phyloP scores from a whole-genome alignment of 192 early-diverging fungal genomes.

The Coemansia sp. region DNA sequence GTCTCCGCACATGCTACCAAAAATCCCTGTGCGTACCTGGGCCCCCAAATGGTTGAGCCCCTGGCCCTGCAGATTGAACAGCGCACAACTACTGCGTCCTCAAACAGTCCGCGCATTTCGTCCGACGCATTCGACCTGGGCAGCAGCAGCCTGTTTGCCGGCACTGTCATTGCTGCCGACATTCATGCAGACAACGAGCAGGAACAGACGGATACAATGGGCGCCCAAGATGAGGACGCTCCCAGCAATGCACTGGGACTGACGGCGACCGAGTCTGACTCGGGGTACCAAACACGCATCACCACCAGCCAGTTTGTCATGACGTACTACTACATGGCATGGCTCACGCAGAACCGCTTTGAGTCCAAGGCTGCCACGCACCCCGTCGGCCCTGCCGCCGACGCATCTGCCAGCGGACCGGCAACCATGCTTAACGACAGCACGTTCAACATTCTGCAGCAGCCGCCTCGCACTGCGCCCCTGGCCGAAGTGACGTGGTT shows the following conservation, averaged over 20 bases:
- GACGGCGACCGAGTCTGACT: neutral
- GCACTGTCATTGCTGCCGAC: neutral
- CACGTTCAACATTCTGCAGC: constrained; percentile 5
- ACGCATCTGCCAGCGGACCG: neutral
- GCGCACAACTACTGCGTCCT: constrained; percentile 10
- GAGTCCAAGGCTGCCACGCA: constrained; percentile 31
- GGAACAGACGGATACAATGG: neutral
- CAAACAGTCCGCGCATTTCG: constrained; percentile 3
- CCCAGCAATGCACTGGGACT: neutral
- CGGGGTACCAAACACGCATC: constrained; percentile 1
- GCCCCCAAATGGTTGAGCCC: constrained; percentile 49
- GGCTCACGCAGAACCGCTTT: constrained; percentile 44
- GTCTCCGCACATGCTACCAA: constrained; percentile 5
- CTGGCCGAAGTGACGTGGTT: constrained; percentile 51
- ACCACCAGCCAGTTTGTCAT: constrained; percentile 27
- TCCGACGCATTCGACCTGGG: constrained; percentile 3
- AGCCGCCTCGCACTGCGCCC: constrained; percentile 6
- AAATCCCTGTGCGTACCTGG: constrained; percentile 36
- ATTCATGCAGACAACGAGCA: neutral
- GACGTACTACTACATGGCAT: constrained; percentile 48
- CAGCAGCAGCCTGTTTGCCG: constrained; percentile 1
- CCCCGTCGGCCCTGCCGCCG: constrained; percentile 23
- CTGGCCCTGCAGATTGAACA: constrained; percentile 46
- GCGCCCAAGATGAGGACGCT: neutral
- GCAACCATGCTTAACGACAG: neutral